Percentiles rank a stretch among this genome's conserved stretches.
Evolutionary conservation across 768 basidiomycete species (phyloP).

Genomic region (Albatrellus ellisii): DNA sequence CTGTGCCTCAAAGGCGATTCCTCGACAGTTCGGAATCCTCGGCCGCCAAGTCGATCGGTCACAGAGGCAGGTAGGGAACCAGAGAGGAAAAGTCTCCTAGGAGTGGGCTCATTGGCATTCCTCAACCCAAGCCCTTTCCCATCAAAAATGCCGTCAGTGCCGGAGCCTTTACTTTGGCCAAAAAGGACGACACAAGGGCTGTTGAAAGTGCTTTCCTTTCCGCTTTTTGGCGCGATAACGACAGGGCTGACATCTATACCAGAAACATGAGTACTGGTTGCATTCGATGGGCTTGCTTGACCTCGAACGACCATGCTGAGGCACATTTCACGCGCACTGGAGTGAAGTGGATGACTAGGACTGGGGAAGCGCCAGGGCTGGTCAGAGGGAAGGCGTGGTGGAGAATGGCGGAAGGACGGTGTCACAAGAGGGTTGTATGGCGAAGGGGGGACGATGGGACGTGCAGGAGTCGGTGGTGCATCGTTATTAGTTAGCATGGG

Average conservation of each 20-base stretch:
- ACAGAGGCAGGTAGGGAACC: constrained; percentile 23
- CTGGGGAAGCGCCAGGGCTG: constrained; percentile 78
- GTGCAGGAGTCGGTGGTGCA: constrained; percentile 17
- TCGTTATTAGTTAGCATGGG: neutral
- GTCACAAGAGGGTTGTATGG: constrained; percentile 68
- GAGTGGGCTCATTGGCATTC: constrained; percentile 18
- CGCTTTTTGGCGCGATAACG: constrained; percentile 18
- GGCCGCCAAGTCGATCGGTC: constrained; percentile 18
- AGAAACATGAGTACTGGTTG: constrained; percentile 14
- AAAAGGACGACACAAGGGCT: constrained; percentile 15
- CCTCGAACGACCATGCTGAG: constrained; percentile 50
- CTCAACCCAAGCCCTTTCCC: constrained; percentile 8
- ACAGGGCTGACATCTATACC: constrained; percentile 24
- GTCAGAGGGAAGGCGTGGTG: constrained; percentile 59
- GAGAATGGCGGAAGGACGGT: constrained; percentile 69
- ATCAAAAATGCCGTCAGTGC: neutral
- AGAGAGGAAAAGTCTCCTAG: constrained; percentile 25
- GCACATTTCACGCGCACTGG: constrained; percentile 46
- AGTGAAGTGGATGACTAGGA: constrained; percentile 66
- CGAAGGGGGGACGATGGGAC: constrained; percentile 38
- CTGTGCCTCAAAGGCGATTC: constrained; percentile 31
- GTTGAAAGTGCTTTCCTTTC: constrained; percentile 28
- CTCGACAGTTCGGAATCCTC: constrained; percentile 20
- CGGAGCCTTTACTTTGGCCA: constrained; percentile 5
- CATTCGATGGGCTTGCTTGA: constrained; percentile 27